phyloP scores from a whole-genome alignment of 306 rosid genomes.

The Sesbania bispinosa region DNA sequence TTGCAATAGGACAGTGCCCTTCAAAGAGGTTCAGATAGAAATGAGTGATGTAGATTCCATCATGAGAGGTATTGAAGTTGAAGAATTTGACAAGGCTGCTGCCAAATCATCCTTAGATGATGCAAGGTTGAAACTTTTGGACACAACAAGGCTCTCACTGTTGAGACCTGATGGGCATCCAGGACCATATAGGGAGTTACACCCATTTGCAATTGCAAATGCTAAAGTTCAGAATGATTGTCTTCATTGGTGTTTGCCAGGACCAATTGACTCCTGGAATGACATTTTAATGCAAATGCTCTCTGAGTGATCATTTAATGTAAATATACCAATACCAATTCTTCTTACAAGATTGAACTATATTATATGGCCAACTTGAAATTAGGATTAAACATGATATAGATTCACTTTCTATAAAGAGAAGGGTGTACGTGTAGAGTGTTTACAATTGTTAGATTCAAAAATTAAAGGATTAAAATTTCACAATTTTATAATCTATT shows the following conservation, averaged over 20 bases:
- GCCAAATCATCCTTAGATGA: background rate
- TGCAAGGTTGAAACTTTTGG: conserved; percentile 48
- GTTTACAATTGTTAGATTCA: too few species aligned
- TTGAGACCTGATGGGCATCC: conserved; percentile 94
- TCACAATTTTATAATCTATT: too few species aligned
- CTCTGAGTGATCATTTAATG: background rate
- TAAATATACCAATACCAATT: background rate
- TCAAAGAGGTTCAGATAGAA: conserved; percentile 46
- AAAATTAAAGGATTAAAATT: too few species aligned
- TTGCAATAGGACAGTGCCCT: conserved; percentile 76
- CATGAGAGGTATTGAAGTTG: conserved; percentile 63
- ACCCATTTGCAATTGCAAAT: conserved; percentile 50
- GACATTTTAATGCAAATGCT: conserved; percentile 65
- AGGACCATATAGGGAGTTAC: conserved; percentile 70
- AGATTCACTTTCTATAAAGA: too few species aligned
- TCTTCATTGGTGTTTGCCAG: conserved; percentile 71
- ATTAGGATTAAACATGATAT: too few species aligned
- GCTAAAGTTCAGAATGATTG: conserved; percentile 32
- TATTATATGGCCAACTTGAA: too few species aligned
- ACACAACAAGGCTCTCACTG: conserved; percentile 57
- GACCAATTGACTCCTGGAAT: conserved; percentile 93
- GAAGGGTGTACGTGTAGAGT: too few species aligned
- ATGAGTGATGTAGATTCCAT: conserved; percentile 35
- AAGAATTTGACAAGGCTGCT: conserved; percentile 47
- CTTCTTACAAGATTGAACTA: too few species aligned